Conservation (phyloP, 331 rosid genomes). For the Arachis monticola region DNA sequence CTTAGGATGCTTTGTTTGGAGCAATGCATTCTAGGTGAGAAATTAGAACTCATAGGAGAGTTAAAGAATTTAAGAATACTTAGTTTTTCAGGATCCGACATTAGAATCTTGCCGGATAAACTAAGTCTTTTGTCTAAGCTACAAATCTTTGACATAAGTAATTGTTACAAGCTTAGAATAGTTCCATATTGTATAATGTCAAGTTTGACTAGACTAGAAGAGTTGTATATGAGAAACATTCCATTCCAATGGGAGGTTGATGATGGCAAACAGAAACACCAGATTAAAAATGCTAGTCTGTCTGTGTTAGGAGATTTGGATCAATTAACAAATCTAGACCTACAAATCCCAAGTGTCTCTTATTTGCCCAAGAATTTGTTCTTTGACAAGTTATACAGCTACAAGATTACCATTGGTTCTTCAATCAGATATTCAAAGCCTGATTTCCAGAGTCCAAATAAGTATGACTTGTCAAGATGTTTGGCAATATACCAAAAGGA, state of each 20-base stretch:
- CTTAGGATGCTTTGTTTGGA: conserved; percentile 44
- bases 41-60: conserved; percentile 22
- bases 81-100: conserved; percentile 32
- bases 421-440: neutral
- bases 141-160: conserved; percentile 38
- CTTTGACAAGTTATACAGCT: conserved; percentile 22
- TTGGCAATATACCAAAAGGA: conserved; percentile 36
- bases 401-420: conserved; percentile 37
- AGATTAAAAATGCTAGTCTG: conserved; percentile 4
- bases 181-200: conserved; percentile 38
- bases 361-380: conserved; percentile 16
- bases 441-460: neutral
- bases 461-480: conserved; percentile 19
- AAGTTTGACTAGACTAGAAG: conserved; percentile 41
- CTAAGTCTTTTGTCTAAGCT: conserved; percentile 32
- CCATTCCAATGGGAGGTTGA: conserved; percentile 22
- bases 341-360: neutral
- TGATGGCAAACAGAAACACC: neutral
- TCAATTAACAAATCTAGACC: conserved; percentile 16
- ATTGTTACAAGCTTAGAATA: conserved; percentile 37
- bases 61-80: conserved; percentile 42
- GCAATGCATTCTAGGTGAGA: conserved; percentile 11
- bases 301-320: conserved; percentile 33
- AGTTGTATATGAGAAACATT: conserved; percentile 39
- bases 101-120: conserved; percentile 28